Evolutionary conservation across 345 rosid genomes (phyloP).

Genomic region (Dipteronia sinensis): DNA sequence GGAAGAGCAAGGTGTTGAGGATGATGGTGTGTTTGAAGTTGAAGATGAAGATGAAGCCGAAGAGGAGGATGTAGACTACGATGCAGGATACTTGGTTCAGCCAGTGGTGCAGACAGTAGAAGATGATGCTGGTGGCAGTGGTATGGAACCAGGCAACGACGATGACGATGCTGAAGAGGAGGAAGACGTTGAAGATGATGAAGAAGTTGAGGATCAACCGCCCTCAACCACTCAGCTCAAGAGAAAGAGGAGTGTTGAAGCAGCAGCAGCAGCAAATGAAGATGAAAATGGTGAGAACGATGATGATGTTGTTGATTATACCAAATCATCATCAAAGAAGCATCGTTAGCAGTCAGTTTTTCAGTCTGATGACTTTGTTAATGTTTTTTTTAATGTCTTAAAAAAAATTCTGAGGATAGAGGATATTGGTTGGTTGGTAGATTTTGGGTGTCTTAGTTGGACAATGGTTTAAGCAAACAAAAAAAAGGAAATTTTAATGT

Average conservation of each 20-base stretch:
- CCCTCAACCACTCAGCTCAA: constrained; percentile 49
- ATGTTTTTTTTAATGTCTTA: constrained; percentile 17
- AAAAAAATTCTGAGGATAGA: constrained; percentile 15
- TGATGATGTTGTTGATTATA: constrained; percentile 33
- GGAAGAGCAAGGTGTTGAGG: constrained; percentile 51
- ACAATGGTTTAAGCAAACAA: constrained; percentile 17
- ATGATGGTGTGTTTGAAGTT: constrained; percentile 44
- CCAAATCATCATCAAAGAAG: constrained; percentile 44
- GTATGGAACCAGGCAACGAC: constrained; percentile 47
- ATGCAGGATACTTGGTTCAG: constrained; percentile 63
- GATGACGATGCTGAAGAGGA: constrained; percentile 47
- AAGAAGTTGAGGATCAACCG: constrained; percentile 38
- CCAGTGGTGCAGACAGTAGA: constrained; percentile 55
- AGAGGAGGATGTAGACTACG: constrained; percentile 72
- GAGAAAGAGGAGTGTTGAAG: constrained; percentile 49
- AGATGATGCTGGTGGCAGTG: constrained; percentile 48
- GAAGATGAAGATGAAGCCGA: constrained; percentile 58
- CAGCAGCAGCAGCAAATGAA: not conserved
- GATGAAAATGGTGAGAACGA: constrained; percentile 19
- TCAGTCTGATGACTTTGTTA: not conserved
- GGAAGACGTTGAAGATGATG: constrained; percentile 42
- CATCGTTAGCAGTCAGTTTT: constrained; percentile 26
- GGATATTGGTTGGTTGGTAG: constrained; percentile 23
- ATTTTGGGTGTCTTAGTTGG: constrained; percentile 21
- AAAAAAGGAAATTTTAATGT: constrained; percentile 23